Conservation (phyloP, 768 basidiomycete species). For the Mycena haematopus region DNA sequence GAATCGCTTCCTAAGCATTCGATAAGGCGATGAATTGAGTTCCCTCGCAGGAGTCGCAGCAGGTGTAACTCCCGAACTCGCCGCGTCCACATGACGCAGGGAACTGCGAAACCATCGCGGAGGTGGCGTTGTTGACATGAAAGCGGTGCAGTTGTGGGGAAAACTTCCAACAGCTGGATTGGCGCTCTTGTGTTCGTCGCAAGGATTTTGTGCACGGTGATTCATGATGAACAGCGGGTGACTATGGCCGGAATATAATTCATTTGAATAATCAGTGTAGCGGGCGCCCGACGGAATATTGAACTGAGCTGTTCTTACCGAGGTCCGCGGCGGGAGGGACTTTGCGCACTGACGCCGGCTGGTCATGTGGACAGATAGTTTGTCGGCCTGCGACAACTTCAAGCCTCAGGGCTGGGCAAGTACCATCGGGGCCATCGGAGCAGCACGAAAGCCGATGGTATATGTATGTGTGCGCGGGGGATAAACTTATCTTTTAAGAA, state of each 20-base stretch:
- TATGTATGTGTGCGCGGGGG: neutral
- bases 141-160: slow-evolving; percentile 30
- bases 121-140: slow-evolving; percentile 18
- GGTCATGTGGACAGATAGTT: slow-evolving; percentile 8
- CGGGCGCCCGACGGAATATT: slow-evolving; percentile 24
- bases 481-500: too few species aligned
- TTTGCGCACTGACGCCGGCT: slow-evolving; percentile 6
- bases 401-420: too few species aligned
- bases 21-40: neutral
- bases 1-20: neutral
- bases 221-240: slow-evolving; percentile 8
- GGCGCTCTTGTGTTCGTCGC: neutral
- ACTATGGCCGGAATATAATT: slow-evolving; percentile 1
- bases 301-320: slow-evolving; percentile 6
- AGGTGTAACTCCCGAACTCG: neutral
- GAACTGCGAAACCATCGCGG: neutral
- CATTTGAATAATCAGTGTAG: neutral
- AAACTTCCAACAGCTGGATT: slow-evolving; percentile 10
- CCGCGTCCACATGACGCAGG: slow-evolving; percentile 14
- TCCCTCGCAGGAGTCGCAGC: neutral
- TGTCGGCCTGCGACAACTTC: neutral
- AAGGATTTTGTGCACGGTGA: neutral
- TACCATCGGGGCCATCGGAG: slow-evolving; percentile 9
- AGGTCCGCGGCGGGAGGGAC: slow-evolving; percentile 18
- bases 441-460: slow-evolving; percentile 1